phyloP scores from a whole-genome alignment of 345 rosid genomes.

The Clarkia xantiana region DNA sequence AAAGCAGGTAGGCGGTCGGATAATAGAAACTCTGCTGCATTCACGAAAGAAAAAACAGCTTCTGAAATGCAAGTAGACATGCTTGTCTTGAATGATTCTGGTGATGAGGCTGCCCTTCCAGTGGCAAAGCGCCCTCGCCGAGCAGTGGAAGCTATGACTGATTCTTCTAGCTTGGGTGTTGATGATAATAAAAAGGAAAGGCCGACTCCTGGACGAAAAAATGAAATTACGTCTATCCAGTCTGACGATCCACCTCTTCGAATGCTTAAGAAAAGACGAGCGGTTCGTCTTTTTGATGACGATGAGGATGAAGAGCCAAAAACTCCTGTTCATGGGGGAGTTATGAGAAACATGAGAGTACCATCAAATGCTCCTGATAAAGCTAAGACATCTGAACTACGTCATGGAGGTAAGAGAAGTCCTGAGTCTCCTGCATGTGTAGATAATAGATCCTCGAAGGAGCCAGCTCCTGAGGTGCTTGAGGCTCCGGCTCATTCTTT shows the following conservation, averaged over 20 bases:
- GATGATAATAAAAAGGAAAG: slow-evolving; percentile 28
- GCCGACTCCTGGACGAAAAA: slow-evolving; percentile 23
- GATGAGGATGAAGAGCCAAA: slow-evolving; percentile 57
- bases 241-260: slow-evolving; percentile 25
- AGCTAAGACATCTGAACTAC: slow-evolving; percentile 18
- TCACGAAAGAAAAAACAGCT: slow-evolving; percentile 23
- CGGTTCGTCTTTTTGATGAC: slow-evolving; percentile 51
- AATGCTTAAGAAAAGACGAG: slow-evolving; percentile 57
- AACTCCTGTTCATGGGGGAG: slow-evolving; percentile 74
- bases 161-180: slow-evolving; percentile 20
- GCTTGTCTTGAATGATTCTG: slow-evolving; percentile 25
- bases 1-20: slow-evolving; percentile 21
- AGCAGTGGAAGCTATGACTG: slow-evolving; percentile 47
- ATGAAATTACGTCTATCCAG: slow-evolving; percentile 15
- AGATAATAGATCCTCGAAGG: slow-evolving; percentile 15
- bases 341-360: slow-evolving; percentile 20
- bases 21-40: slow-evolving; percentile 11
- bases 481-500: slow-evolving; percentile 6
- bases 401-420: slow-evolving; percentile 15
- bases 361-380: slow-evolving; percentile 18
- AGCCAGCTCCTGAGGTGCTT: slow-evolving; percentile 16
- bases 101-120: slow-evolving; percentile 47
- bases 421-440: slow-evolving; percentile 19
- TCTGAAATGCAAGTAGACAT: slow-evolving; percentile 25
- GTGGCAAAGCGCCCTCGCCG: slow-evolving; percentile 39